phyloP scores from a whole-genome alignment of 371 early-diverging fungal species.

The Actinomucor elegans region DNA sequence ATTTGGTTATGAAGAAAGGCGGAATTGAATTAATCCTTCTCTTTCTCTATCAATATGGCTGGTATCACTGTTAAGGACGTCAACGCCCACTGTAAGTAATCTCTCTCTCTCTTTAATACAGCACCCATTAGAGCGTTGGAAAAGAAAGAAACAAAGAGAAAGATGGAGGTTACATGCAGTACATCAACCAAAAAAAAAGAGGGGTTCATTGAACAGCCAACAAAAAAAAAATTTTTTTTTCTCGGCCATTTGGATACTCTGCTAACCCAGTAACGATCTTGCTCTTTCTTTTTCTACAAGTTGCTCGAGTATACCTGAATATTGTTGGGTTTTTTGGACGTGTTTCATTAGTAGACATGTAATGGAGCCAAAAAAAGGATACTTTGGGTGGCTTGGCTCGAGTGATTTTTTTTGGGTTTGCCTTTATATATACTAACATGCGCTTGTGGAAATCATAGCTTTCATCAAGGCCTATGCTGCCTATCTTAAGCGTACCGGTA shows the following conservation, averaged over 20 bases:
- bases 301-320: not conserved
- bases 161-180: not conserved
- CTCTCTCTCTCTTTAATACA: not conserved
- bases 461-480: slow-evolving; percentile 98
- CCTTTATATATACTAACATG: not conserved
- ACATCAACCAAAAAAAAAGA: not conserved
- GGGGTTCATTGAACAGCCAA: not conserved
- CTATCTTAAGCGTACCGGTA: slow-evolving; percentile 97
- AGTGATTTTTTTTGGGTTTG: too few species aligned
- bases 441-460: slow-evolving; percentile 21
- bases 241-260: not conserved
- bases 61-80: slow-evolving; percentile 98
- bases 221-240: not conserved
- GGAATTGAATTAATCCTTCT: slow-evolving; percentile 22
- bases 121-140: not conserved
- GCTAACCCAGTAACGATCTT: too few species aligned
- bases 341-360: too few species aligned
- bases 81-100: slow-evolving; percentile 70
- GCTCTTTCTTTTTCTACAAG: not conserved
- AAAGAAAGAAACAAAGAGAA: not conserved
- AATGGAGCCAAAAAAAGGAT: not conserved
- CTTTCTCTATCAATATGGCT: slow-evolving; percentile 40
- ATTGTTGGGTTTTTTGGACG: not conserved
- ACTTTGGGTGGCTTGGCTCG: slow-evolving; percentile 26
- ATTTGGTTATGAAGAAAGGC: slow-evolving; percentile 10